Conservation (phyloP, 2,329 filamentous ascomycete genomes). For the Phyllosticta ampelicida region DNA sequence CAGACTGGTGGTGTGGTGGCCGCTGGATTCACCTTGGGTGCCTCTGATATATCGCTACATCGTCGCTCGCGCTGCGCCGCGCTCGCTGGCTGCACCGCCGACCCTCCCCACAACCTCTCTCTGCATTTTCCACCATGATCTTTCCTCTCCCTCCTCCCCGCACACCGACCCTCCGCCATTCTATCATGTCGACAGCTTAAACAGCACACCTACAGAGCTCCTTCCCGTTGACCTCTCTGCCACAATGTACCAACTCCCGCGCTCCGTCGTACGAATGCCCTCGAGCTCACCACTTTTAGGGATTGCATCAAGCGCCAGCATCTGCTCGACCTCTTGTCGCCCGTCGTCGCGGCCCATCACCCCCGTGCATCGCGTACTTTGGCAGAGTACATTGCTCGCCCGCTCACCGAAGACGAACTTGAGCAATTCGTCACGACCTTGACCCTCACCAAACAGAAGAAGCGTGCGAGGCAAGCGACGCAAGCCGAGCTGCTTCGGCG, state of each 20-base stretch:
- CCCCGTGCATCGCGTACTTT: not conserved
- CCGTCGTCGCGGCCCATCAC: constrained; percentile 2
- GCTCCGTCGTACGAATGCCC: not conserved
- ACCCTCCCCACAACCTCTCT: not conserved
- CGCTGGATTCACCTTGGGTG: not conserved
- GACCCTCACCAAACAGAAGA: not conserved
- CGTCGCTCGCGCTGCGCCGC: not conserved
- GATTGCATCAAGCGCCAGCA: not conserved
- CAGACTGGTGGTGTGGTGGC: not conserved
- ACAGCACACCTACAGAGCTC: not conserved
- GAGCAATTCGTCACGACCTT: not conserved
- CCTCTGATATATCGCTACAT: not conserved
- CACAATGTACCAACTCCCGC: constrained; percentile 2
- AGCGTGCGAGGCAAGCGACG: not conserved
- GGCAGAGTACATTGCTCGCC: constrained; percentile 8
- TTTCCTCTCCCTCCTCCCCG: not conserved
- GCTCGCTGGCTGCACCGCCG: not conserved
- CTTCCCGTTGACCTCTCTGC: not conserved
- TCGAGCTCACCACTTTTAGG: not conserved
- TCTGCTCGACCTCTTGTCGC: constrained; percentile 4
- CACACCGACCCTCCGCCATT: not conserved
- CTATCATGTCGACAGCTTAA: not conserved
- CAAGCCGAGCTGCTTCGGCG: not conserved
- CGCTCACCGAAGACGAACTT: constrained; percentile 2
- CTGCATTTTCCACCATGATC: not conserved